A percentile compares a stretch with the other conserved stretches of the same genome.
These are phyloP conservation scores for Alternaria ventricosa DNA, from an alignment of 2,329 filamentous ascomycete species.

Conservation along the genomic window DNA sequence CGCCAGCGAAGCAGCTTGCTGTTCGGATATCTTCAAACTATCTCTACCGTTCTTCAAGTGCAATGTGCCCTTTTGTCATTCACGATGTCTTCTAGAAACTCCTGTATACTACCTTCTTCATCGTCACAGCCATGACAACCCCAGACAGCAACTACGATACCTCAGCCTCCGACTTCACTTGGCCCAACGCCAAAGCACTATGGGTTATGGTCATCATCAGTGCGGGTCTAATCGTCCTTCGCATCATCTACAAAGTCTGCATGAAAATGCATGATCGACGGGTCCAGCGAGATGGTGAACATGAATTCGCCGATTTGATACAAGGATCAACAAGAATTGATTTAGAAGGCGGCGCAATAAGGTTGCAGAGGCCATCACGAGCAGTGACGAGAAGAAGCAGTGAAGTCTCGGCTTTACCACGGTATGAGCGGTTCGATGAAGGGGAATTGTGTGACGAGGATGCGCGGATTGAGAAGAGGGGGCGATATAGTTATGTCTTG, in stretches of 20 bases:
- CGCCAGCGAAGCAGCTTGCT: conserved; percentile 1
- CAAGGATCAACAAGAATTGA: background rate
- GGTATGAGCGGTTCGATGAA: background rate
- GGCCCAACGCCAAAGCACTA: background rate
- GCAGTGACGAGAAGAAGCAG: background rate
- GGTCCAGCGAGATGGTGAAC: background rate
- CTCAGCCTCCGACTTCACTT: background rate
- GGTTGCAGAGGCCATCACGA: background rate
- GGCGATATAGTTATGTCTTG: conserved; percentile 6
- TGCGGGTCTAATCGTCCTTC: background rate
- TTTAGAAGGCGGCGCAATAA: no score
- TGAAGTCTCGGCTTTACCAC: background rate
- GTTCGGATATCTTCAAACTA: background rate
- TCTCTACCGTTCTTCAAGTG: background rate
- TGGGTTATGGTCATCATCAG: background rate
- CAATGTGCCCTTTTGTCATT: background rate
- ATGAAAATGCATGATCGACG: background rate
- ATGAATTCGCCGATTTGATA: background rate
- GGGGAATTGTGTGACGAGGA: background rate
- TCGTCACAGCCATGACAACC: background rate
- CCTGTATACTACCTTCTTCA: background rate
- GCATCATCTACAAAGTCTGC: background rate
- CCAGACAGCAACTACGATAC: background rate
- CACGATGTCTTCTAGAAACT: background rate
- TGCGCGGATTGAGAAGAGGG: conserved; percentile 4